Evolutionary conservation across 805 yeast species (phyloP).

Genomic region (Ogataea saltuana): DNA sequence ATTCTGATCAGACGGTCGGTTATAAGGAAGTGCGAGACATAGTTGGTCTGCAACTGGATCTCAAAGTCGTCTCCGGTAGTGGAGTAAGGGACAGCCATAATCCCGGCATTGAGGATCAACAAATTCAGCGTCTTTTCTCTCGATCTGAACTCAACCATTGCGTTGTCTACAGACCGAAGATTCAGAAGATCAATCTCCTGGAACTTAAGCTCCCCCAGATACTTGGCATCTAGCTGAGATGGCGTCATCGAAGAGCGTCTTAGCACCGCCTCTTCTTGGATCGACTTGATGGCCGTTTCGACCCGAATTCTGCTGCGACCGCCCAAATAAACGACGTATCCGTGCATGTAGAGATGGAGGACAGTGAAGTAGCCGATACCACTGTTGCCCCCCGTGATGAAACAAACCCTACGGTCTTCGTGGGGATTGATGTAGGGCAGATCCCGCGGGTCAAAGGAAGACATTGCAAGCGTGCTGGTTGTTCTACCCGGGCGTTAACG

Average conservation of each 20-base stretch:
- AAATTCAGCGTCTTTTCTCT: conserved; percentile 56
- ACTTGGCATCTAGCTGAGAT: conserved; percentile 26
- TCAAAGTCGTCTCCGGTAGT: conserved; percentile 67
- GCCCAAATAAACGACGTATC: conserved; percentile 71
- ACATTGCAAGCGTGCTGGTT: too few species aligned
- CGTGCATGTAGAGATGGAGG: conserved; percentile 75
- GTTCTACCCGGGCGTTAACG: too few species aligned
- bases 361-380: conserved; percentile 82
- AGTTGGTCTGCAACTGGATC: conserved; percentile 77
- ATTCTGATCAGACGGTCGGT: conserved; percentile 60
- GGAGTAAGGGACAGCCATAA: conserved; percentile 71
- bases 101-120: conserved; percentile 76
- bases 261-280: conserved; percentile 52
- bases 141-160: conserved; percentile 46
- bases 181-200: conserved; percentile 58
- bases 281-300: conserved; percentile 53
- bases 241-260: conserved; percentile 28
- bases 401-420: conserved; percentile 57
- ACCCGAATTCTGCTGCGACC: conserved; percentile 65
- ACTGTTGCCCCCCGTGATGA: conserved; percentile 79
- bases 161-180: conserved; percentile 46
- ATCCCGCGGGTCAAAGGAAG: conserved; percentile 41
- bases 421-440: conserved; percentile 65
- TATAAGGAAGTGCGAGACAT: conserved; percentile 70
- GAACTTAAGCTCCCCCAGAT: conserved; percentile 52